Base-by-base conservation (phyloP, 306 rosid species). In the Trifolium repens region DNA sequence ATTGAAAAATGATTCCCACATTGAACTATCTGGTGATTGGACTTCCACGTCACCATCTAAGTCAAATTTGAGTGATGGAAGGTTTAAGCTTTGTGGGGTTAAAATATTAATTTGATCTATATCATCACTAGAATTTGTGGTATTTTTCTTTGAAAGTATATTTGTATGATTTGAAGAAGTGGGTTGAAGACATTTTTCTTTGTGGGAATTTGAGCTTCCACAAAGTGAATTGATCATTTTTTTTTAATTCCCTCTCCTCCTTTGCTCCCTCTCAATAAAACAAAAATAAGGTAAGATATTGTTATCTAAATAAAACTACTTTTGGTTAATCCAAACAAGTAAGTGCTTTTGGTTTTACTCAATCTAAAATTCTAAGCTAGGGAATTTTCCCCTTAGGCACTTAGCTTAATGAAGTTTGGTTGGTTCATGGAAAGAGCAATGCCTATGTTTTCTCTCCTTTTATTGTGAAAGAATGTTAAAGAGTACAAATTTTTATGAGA, bases 1-100 rank as follows among this genome's bases (percentile, higher is more conserved):
- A 2, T 93, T 50, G 69, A 94, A 88, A 50, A 91, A 82, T 1
- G 97, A 86, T 12, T 94, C 97, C 98, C 98, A 94, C 43, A 94
- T 75, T 5, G 93, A 72, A 80, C 80, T 87, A 59, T 91, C 97
- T 1, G 96, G 96, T 1, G 98, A 91, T 49, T 91, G 93, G 39
- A 89, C 90, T 77, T 91, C 96, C 10, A 87, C 83, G 0, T 94
- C 96, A 42, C 91, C 93, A 3, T 88, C 97, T 12, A 87, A 50
- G 59, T 88, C 96, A 54, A 84, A 87, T 68, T 94, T 93, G 19
- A 85, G 84, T 57, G 83, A 2, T 4, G 93, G 91, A 14, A 93
- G 88, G 85, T 79, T 82, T 35, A 89, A 84, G 86, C 93, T 87
- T 27, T 88, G 84, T 1, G 98, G 97, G 61, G 89, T 80, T 61